Base-by-base conservation (phyloP, 495 filamentous ascomycete species). In the Corynascus novoguineensis region DNA sequence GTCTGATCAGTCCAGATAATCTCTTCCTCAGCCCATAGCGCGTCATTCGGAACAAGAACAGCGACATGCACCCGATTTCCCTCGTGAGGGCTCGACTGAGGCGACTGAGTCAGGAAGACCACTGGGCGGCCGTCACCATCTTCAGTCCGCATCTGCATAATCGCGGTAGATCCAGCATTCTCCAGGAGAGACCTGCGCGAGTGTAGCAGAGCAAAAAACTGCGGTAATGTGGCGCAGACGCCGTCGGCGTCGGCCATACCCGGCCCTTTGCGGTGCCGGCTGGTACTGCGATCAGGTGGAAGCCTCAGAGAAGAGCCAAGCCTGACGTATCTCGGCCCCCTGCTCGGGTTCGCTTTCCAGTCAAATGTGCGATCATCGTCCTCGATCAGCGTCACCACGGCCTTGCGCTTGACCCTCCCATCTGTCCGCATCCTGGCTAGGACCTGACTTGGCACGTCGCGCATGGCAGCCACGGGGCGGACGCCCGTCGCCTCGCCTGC, bases 131-230 rank as follows among this genome's bases (percentile, higher is more conserved):
- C 35, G 0, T 42, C 44, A 9, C 57, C 41, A 9, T 55, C 42
- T 8, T 38, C 59, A 0, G 44, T 61, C 9, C 25, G 35, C 4
- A 58, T n/a, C 4, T 35, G 22, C 10, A 17, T 15, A 24, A 61
- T 34, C 21, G 25, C 21, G 1, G 5, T 58, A 21, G 62, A 63
- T 42, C 58, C 22, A 22, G 59, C 50, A 0, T 61, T 34, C 56
- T 68, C 65, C 10, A 68, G 37, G 15, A 68, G 50, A 1, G 60
- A 42, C 15, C 65, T 47, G 19, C 53, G 53, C 9, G 59, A 53
- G 25, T 65, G 63, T 34, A 68, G 52, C 27, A 68, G 53, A 6
- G 65, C 65, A 10, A 68, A 41, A 35, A 65, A 63, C 58, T 68
- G 65, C 25, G 65, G 62, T 8, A 65, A 60, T 8, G 65, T 68